Conservation (phyloP, 805 yeast species). For the Kuraishia ogatae region DNA sequence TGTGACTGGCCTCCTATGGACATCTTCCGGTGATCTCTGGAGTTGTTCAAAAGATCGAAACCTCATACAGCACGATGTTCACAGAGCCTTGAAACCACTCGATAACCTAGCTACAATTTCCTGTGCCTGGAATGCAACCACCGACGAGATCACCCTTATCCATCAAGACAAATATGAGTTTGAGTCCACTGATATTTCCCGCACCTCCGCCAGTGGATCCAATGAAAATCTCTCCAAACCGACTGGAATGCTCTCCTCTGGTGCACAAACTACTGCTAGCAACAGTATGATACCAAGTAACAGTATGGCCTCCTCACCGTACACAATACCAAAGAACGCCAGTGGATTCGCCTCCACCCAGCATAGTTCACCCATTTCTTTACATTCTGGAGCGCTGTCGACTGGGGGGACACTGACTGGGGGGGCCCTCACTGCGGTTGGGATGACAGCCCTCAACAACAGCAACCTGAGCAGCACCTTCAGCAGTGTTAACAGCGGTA, state of each 20-base stretch:
- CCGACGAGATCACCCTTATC: slow-evolving; percentile 40
- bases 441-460: not conserved
- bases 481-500: not conserved
- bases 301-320: not conserved
- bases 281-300: too few relatives aligned
- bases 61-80: slow-evolving; percentile 39
- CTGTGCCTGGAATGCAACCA: slow-evolving; percentile 44
- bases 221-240: not conserved
- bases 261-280: not conserved
- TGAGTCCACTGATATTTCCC: slow-evolving; percentile 11
- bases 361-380: not conserved
- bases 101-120: slow-evolving; percentile 46
- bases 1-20: slow-evolving; percentile 51
- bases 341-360: not conserved
- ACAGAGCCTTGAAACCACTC: slow-evolving; percentile 29
- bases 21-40: slow-evolving; percentile 35
- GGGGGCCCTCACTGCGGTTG: not conserved
- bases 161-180: slow-evolving; percentile 39
- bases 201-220: not conserved
- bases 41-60: slow-evolving; percentile 43
- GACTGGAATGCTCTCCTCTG: not conserved
- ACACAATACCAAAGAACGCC: not conserved
- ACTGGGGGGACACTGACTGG: not conserved
- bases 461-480: not conserved
- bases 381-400: not conserved